Evolutionary conservation across 768 basidiomycete genomes (phyloP).

Genomic region (Fistulinella prunicolor): DNA sequence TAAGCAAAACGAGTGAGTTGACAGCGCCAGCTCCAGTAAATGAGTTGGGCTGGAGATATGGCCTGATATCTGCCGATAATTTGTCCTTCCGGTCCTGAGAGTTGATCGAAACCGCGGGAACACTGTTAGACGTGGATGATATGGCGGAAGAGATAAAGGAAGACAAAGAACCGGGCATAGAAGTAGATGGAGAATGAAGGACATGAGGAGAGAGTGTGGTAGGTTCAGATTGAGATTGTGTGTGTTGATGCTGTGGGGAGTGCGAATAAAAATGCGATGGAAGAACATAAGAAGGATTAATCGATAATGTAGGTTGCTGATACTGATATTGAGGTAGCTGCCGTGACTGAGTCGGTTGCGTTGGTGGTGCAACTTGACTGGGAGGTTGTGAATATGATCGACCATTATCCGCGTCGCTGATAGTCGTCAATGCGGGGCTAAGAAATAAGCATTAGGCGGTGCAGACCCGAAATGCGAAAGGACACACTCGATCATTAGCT

Average conservation of each 20-base stretch:
- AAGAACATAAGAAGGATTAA: slow-evolving; percentile 42
- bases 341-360: slow-evolving; percentile 35
- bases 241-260: slow-evolving; percentile 27
- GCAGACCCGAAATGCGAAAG: slow-evolving; percentile 1
- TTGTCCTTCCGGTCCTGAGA: slow-evolving; percentile 54
- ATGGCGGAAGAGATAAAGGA: slow-evolving; percentile 39
- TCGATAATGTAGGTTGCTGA: slow-evolving; percentile 40
- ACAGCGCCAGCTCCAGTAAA: slow-evolving; percentile 74
- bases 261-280: slow-evolving; percentile 38
- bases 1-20: slow-evolving; percentile 51
- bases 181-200: slow-evolving; percentile 53
- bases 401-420: slow-evolving; percentile 48
- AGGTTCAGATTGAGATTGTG: slow-evolving; percentile 40
- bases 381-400: slow-evolving; percentile 45
- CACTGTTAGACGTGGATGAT: slow-evolving; percentile 27
- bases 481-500: slow-evolving; percentile 70
- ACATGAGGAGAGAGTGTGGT: slow-evolving; percentile 69
- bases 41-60: slow-evolving; percentile 52
- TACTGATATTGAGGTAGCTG: slow-evolving; percentile 38
- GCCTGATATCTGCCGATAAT: slow-evolving; percentile 51
- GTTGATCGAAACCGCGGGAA: slow-evolving; percentile 33
- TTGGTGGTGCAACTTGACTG: slow-evolving; percentile 37
- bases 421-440: slow-evolving; percentile 60
- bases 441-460: slow-evolving; percentile 13
- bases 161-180: slow-evolving; percentile 33